These are phyloP conservation scores for Calonectria hawksworthii DNA, from an alignment of 2,329 filamentous ascomycete genomes.

Conservation along the genomic window DNA sequence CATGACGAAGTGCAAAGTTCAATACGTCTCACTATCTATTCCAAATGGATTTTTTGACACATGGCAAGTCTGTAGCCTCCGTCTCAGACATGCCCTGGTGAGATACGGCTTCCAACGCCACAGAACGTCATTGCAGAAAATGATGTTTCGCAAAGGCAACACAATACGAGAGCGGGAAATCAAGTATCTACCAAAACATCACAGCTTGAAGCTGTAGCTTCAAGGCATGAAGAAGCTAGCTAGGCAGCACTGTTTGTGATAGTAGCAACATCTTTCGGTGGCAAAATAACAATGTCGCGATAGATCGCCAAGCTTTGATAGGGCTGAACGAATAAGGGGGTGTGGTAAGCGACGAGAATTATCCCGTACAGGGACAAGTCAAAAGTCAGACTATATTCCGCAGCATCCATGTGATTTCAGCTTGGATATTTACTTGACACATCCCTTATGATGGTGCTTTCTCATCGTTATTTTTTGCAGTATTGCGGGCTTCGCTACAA, in stretches of 20 bases:
- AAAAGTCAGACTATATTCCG: background rate
- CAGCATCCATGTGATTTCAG: background rate
- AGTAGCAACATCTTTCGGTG: background rate
- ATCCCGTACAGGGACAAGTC: background rate
- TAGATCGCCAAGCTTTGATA: background rate
- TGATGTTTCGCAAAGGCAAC: background rate
- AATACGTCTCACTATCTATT: background rate
- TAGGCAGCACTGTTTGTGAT: background rate
- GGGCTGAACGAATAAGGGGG: background rate
- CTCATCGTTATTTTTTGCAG: background rate
- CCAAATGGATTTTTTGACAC: background rate
- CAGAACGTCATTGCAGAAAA: background rate
- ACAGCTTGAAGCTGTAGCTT: background rate
- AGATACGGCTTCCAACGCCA: background rate
- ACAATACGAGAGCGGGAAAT: background rate
- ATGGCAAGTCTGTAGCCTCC: background rate
- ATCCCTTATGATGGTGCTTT: no score
- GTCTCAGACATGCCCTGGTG: background rate
- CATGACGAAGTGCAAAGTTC: background rate
- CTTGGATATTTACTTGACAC: background rate
- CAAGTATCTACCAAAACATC: background rate
- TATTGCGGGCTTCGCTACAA: background rate
- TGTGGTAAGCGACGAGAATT: background rate
- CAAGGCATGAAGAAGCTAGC: background rate
- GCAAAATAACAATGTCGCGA: background rate